Conservation (phyloP, 352 stramenopile species). For the Globisporangium middletonii region DNA sequence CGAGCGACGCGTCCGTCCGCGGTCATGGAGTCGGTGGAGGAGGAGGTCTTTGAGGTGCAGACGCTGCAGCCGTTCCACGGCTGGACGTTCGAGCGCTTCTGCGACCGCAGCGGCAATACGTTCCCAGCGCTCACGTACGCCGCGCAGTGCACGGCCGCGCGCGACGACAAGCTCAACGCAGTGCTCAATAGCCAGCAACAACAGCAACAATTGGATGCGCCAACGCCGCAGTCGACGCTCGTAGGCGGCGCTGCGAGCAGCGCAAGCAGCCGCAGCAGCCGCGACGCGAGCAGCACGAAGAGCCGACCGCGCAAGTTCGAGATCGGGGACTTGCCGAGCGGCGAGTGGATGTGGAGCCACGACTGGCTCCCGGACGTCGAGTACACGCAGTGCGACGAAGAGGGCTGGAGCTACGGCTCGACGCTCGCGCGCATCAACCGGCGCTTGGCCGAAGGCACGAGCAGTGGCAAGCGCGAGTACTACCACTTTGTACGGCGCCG, state of each 20-base stretch:
- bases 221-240: not conserved
- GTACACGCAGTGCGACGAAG: conserved; percentile 79
- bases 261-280: too few species aligned
- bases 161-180: conserved; percentile 53
- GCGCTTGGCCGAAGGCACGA: conserved; percentile 67
- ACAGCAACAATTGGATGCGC: not conserved
- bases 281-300: too few species aligned
- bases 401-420: conserved; percentile 83
- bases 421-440: conserved; percentile 81
- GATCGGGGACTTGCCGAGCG: conserved; percentile 52
- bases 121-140: conserved; percentile 50
- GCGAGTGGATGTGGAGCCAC: conserved; percentile 83
- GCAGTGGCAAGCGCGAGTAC: conserved; percentile 65
- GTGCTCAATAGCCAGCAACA: conserved; percentile 25
- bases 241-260: too few species aligned
- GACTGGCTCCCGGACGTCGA: conserved; percentile 65
- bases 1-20: not conserved
- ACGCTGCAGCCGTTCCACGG: conserved; percentile 76
- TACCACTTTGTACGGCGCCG: conserved; percentile 75
- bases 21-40: conserved; percentile 62
- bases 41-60: conserved; percentile 86
- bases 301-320: conserved; percentile 20
- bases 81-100: conserved; percentile 77
- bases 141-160: conserved; percentile 26
- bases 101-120: conserved; percentile 70